These are phyloP conservation scores for Otatea glauca DNA, from an alignment of 176 grass and related monocot genomes.

Conservation along the genomic window DNA sequence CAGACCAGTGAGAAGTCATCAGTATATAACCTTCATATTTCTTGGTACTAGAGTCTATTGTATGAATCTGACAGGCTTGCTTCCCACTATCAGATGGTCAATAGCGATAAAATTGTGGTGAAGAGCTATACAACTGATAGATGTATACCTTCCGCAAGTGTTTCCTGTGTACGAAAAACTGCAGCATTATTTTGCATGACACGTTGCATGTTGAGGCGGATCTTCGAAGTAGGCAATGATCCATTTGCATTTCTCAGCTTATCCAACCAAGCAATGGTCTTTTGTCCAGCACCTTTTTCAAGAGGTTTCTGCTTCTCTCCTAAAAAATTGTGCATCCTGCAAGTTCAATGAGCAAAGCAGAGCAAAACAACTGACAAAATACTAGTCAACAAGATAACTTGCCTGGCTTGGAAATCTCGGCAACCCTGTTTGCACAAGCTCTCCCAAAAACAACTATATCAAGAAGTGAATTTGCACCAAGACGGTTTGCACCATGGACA, in stretches of 20 bases:
- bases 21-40: not conserved
- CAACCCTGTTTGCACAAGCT: conserved; percentile 81
- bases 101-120: not conserved
- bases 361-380: conserved; percentile 15
- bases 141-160: conserved; percentile 63
- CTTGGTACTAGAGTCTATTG: not conserved
- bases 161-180: conserved; percentile 83
- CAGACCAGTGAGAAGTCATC: conserved; percentile 8
- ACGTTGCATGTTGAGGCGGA: conserved; percentile 83
- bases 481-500: conserved; percentile 80
- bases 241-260: conserved; percentile 69
- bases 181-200: conserved; percentile 86
- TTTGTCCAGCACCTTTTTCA: conserved; percentile 59
- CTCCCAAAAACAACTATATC: conserved; percentile 87
- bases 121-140: not conserved
- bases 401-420: conserved; percentile 73
- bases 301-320: conserved; percentile 66
- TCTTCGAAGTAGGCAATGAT: conserved; percentile 64
- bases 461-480: conserved; percentile 82
- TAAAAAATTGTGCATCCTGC: conserved; percentile 30
- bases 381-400: conserved; percentile 24
- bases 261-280: conserved; percentile 75
- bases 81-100: not conserved
- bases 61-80: not conserved
- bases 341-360: conserved; percentile 24